Conservation (phyloP, 2,329 filamentous ascomycete species). For the Aspergillus caelatus region DNA sequence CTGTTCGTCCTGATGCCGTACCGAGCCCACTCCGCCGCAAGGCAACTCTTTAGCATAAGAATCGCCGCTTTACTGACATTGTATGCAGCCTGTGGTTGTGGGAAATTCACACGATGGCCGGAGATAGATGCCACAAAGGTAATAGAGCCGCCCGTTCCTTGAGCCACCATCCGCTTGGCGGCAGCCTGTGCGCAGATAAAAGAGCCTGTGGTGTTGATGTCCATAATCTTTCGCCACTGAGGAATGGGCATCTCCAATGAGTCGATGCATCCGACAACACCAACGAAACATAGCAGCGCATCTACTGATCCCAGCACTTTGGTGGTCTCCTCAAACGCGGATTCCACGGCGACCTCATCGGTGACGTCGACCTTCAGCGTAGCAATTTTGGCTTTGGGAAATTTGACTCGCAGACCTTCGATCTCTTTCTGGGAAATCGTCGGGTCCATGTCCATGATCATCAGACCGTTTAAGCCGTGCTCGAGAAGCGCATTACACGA, state of each 20-base stretch:
- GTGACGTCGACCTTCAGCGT: slow-evolving; percentile 63
- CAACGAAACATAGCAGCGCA: slow-evolving; percentile 65
- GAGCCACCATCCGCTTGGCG: slow-evolving; percentile 41
- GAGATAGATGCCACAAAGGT: slow-evolving; percentile 69
- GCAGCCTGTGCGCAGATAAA: slow-evolving; percentile 72
- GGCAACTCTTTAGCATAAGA: slow-evolving; percentile 62
- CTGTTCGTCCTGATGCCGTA: slow-evolving; percentile 73
- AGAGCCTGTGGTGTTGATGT: slow-evolving; percentile 71
- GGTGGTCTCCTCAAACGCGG: slow-evolving; percentile 12
- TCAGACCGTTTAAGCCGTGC: slow-evolving; percentile 63
- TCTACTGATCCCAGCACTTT: not conserved
- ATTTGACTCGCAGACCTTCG: slow-evolving; percentile 53
- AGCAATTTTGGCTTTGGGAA: slow-evolving; percentile 57
- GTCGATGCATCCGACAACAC: slow-evolving; percentile 65
- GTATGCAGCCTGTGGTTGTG: slow-evolving; percentile 72
- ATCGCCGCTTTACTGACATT: slow-evolving; percentile 73
- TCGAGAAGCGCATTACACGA: slow-evolving; percentile 67
- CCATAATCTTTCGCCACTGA: slow-evolving; percentile 66
- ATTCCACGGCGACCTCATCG: slow-evolving; percentile 41
- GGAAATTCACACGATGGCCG: slow-evolving; percentile 69
- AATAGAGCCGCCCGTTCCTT: slow-evolving; percentile 11
- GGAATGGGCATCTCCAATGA: slow-evolving; percentile 61
- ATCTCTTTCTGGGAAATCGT: slow-evolving; percentile 44
- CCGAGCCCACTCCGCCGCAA: slow-evolving; percentile 73
- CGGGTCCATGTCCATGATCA: slow-evolving; percentile 45